A percentile compares a stretch with the other conserved stretches of the same genome.
Evolutionary conservation across 2,329 filamentous ascomycete genomes (phyloP).

Genomic region (Grosmannia serpens): DNA sequence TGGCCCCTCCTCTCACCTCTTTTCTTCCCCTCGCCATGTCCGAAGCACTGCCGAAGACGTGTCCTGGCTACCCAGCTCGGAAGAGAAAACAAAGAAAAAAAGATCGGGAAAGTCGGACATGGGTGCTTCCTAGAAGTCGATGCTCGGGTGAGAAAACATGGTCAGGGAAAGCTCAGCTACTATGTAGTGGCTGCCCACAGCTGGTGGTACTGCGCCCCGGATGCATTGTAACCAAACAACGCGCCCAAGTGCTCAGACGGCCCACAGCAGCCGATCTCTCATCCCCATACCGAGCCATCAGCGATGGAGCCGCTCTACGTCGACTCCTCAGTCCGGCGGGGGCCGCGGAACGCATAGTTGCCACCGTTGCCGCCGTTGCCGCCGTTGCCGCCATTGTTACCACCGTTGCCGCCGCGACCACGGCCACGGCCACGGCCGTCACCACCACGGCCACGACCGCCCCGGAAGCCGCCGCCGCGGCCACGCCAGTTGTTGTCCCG

Average conservation of each 20-base stretch:
- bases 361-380: slow-evolving; percentile 1
- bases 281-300: too few species aligned
- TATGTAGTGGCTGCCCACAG: too few species aligned
- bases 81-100: neutral
- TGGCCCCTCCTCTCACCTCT: neutral
- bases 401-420: neutral
- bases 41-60: neutral
- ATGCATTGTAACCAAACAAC: neutral
- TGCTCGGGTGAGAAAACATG: neutral
- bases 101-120: neutral
- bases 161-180: neutral
- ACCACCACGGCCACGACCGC: slow-evolving; percentile 7
- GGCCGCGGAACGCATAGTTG: slow-evolving; percentile 1
- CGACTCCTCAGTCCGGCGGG: slow-evolving; percentile 4
- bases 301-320: too few species aligned
- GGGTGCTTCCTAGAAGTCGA: neutral
- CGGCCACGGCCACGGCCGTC: slow-evolving; percentile 4
- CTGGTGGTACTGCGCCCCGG: too few species aligned
- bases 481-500: slow-evolving; percentile 36
- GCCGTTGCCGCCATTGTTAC: neutral
- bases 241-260: neutral
- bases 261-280: neutral
- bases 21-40: neutral
- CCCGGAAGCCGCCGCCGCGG: slow-evolving; percentile 36
- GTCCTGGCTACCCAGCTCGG: neutral